Evolutionary conservation across 2,329 filamentous ascomycete genomes (phyloP).

Genomic region (Paraphaeosphaeria minitans): DNA sequence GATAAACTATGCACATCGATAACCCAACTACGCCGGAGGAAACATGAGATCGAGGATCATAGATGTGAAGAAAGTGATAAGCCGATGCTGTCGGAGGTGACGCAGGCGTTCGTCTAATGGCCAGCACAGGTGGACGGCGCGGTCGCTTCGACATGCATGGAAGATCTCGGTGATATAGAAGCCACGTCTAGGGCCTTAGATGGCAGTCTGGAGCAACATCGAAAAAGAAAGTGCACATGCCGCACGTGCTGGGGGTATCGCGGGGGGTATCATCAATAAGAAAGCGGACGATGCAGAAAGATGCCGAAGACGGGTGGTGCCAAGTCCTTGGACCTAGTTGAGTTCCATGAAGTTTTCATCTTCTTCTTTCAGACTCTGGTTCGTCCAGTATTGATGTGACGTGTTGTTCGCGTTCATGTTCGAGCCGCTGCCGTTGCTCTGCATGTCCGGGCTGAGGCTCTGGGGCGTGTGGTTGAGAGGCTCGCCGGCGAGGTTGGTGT

Average conservation of each 20-base stretch:
- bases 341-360: constrained; percentile 86
- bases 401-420: constrained; percentile 31
- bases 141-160: constrained; percentile 11
- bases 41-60: constrained; percentile 21
- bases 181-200: not conserved
- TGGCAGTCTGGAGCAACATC: constrained; percentile 8
- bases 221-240: constrained; percentile 32
- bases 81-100: constrained; percentile 30
- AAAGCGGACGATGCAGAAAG: constrained; percentile 24
- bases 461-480: constrained; percentile 67
- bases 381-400: constrained; percentile 60
- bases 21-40: constrained; percentile 26
- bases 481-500: constrained; percentile 90
- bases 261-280: constrained; percentile 38
- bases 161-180: not conserved
- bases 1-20: constrained; percentile 17
- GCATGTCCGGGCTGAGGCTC: constrained; percentile 57
- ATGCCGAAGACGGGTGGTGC: constrained; percentile 21
- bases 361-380: constrained; percentile 82
- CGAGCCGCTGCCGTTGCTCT: constrained; percentile 71
- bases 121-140: constrained; percentile 37
- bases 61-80: constrained; percentile 39
- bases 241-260: constrained; percentile 30
- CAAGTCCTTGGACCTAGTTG: constrained; percentile 29
- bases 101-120: constrained; percentile 33